Base-by-base conservation (phyloP, 768 basidiomycete species). In the Candolleomyces efflorescens region DNA sequence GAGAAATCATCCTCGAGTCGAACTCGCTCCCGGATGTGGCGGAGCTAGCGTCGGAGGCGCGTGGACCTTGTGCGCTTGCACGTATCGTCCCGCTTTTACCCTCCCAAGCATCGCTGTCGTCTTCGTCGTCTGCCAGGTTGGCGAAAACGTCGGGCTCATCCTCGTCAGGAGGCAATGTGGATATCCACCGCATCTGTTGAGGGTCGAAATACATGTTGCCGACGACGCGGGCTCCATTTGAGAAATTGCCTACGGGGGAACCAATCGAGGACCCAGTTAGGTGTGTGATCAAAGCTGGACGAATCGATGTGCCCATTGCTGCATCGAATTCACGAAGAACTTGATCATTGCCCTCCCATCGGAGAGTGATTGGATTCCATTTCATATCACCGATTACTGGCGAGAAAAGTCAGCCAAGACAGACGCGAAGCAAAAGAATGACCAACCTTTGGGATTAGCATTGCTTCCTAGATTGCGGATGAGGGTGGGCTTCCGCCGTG, bases 171-270 rank as follows among this genome's bases (percentile, higher is more conserved):
- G 87, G 80, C 41, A 92, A 71, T 59, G 86, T 86, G 56, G 92
- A 91, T 72, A 98, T 82, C 94, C 94, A 98, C 67, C 93, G 92
- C 94, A 98, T 98, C 23, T 86, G 85, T 44, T 83, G 67, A 1
- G 97, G 95, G 73, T 99, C 95, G 67, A 99, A 98, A 38, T 93
- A 85, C 96, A 99, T 99, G 77, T 94, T 93, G 46, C 97, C 97
- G 18, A 98, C 96, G 70, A 94, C 86, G 58, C 92, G 85, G 38
- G 92, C 88, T 51, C 90, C 90, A 55, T 85, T 80, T 32, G 86
- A 79, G 65, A 90, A 84, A 26, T 88, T 83, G 46, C 86, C 82
- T 26, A 86, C 82, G 36, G 89, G 90, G 13, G 90, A 91, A 41
- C 89, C 88, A 22, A 91, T 80, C 1, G 89, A 90, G n/a, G 91